These are phyloP conservation scores for Lojkania enalia DNA, from an alignment of 2,329 filamentous ascomycete species.

Conservation along the genomic window DNA sequence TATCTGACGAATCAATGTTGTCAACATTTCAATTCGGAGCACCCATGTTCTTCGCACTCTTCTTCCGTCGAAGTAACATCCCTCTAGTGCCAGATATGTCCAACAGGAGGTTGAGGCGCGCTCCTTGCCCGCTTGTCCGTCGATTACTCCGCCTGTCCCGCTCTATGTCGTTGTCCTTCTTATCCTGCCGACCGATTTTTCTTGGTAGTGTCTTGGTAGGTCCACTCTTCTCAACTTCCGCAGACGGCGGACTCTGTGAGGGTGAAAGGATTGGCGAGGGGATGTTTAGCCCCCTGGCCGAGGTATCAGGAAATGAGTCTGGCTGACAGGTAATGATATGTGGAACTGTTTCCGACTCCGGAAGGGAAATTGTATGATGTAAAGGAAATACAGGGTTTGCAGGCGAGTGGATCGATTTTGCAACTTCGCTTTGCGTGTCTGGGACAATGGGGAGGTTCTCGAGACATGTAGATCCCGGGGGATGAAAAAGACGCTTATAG, in stretches of 20 bases:
- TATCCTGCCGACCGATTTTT: not conserved
- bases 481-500: conserved; percentile 50
- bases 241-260: too few relatives aligned
- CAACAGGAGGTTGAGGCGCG: conserved; percentile 18
- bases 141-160: conserved; percentile 14
- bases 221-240: too few relatives aligned
- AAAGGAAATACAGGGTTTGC: conserved; percentile 2
- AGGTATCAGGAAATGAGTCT: conserved; percentile 19
- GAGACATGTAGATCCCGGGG: conserved; percentile 8
- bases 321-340: conserved; percentile 1
- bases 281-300: not conserved
- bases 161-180: conserved; percentile 9
- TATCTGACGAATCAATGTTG: too few relatives aligned
- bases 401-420: conserved; percentile 9
- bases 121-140: conserved; percentile 21
- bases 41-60: conserved; percentile 6
- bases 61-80: conserved; percentile 32
- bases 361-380: conserved; percentile 11
- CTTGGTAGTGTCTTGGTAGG: too few relatives aligned
- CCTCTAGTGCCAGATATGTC: conserved; percentile 39
- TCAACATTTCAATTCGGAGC: too few relatives aligned
- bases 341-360: conserved; percentile 8
- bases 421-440: conserved; percentile 13
- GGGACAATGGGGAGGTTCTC: conserved; percentile 2
- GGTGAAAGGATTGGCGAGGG: conserved; percentile 10